Base-by-base conservation (phyloP, 345 rosid genomes). In the Linum trigynum region DNA sequence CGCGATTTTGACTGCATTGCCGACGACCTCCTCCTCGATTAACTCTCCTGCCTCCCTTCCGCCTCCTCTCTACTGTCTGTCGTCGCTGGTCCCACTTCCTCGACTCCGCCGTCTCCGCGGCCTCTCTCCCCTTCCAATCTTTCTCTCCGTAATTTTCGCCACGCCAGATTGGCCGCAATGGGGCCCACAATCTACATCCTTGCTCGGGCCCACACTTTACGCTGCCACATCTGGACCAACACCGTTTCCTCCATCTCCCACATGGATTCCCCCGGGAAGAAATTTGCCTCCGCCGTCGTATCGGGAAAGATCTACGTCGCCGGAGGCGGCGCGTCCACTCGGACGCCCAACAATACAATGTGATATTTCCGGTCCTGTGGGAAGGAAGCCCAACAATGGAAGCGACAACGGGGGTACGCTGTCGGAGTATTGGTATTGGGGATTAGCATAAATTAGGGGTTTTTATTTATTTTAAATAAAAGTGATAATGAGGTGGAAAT, bases 71-170 rank as follows among this genome's bases (percentile, higher is more conserved):
- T 70, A 39, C 71, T 67, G 92, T 89, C 57, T 89, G 92, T 71
- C 92, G 91, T 73, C 96, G 92, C 58, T 92, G 98, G 98, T 83
- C 83, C 65, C 76, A 75, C 67, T 82, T 92, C 66, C 81, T 92
- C 69, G 80, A 73, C 55, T 86, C 87, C 61, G 75, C 88, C 10
- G 73, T 84, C 39, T 77, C 76, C 69, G 80, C 82, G 10, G 86
- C 86, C 69, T 74, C 79, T 12, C 70, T 71, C n/a, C 67, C 82
- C 0, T 57, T 58, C 4, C 67, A 53, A 62, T 41, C 72, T 9
- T 62, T 63, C 23, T 64, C 77, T 3, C 50, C 1, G 77, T 72
- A 16, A 73, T 66, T 17, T 42, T 83, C 1, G 61, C 90, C 84
- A 86, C 56, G 75, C 90, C 5, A 83, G 95, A 6, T 68, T 85